Evolutionary conservation across 140 eudicot genomes (phyloP), one percentile per base, ranked within the genome.

Genomic region (Cichorium intybus): DNA sequence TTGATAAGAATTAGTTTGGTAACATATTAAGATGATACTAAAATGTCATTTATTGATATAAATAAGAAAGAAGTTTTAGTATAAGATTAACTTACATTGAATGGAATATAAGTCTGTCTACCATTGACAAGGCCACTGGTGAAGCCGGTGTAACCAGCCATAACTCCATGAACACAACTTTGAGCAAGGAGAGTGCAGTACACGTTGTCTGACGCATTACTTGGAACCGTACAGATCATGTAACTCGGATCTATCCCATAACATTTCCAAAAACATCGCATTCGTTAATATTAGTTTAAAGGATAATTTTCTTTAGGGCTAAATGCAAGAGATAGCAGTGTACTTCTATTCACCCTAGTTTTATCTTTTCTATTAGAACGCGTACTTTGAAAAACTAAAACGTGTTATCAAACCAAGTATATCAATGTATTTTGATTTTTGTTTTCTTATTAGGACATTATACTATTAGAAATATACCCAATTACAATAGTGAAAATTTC

Each of bases 111-210:
- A 35, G 96, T 87, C 21, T 91, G 95, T 47, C 97, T 79, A 56
- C 96, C 96, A 75, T 91, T 91, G 41, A 91, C 97, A 51, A 91
- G 95, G 20, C 97, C 97, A 51, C 83, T 78, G 2, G 89, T 81
- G 74, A 80, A 87, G 56, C 97, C 97, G 8, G 97, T 85, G 69
- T 67, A 91, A 31, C 97, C 97, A 10, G 97, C 89, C 97, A 91
- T 91, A 12, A 86, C 97, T 80, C 97, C 97, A 70, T 91, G 97
- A 69, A 91, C 97, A 24, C 95, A 86, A 70, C 97, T 87, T 79
- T 91, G 97, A 80, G 97, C 97, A 77, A 91, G 97, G 15, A 91
- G 96, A 18, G 97, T 91, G 80, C 96, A 91, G 64, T 91, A 91
- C 28, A 91, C 97, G 52, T 91, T 91, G 66, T 91, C 97, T 24